A percentile compares a stretch with the other conserved stretches of the same genome.
Conservation (phyloP, 805 yeast genomes). For the Barnettozyma pratensis region DNA sequence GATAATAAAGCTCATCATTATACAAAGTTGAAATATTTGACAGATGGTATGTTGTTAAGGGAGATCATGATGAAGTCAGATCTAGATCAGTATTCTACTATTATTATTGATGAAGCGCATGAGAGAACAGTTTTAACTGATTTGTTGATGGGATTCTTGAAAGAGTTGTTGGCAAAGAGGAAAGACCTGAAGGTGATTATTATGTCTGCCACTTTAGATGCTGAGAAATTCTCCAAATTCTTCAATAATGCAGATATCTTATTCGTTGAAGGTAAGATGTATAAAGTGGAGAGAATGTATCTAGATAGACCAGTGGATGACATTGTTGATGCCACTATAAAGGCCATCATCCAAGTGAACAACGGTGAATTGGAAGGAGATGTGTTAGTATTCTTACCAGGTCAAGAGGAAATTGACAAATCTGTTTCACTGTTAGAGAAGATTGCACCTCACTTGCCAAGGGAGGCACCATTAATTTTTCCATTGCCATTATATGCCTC, state of each 20-base stretch:
- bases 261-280: slow-evolving; percentile 86
- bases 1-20: slow-evolving; percentile 56
- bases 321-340: slow-evolving; percentile 72
- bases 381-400: slow-evolving; percentile 86
- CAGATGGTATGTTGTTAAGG: slow-evolving; percentile 96
- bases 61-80: slow-evolving; percentile 76
- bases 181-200: slow-evolving; percentile 64
- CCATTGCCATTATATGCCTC: slow-evolving; percentile 93
- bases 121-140: slow-evolving; percentile 93
- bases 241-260: slow-evolving; percentile 78
- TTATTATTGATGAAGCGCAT: slow-evolving; percentile 95
- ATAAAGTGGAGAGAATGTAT: slow-evolving; percentile 72
- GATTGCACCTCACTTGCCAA: slow-evolving; percentile 61
- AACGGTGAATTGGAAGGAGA: slow-evolving; percentile 76
- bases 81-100: slow-evolving; percentile 62
- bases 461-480: slow-evolving; percentile 67
- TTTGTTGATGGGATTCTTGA: slow-evolving; percentile 81
- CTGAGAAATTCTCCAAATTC: slow-evolving; percentile 75
- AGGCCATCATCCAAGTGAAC: slow-evolving; percentile 74
- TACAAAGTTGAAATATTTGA: slow-evolving; percentile 78
- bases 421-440: slow-evolving; percentile 58
- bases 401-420: slow-evolving; percentile 96
- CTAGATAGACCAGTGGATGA: slow-evolving; percentile 66
- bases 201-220: slow-evolving; percentile 97
- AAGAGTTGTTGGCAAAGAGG: slow-evolving; percentile 51